Conservation (phyloP, 2,329 filamentous ascomycete species). For the Grosmannia clavigera region DNA sequence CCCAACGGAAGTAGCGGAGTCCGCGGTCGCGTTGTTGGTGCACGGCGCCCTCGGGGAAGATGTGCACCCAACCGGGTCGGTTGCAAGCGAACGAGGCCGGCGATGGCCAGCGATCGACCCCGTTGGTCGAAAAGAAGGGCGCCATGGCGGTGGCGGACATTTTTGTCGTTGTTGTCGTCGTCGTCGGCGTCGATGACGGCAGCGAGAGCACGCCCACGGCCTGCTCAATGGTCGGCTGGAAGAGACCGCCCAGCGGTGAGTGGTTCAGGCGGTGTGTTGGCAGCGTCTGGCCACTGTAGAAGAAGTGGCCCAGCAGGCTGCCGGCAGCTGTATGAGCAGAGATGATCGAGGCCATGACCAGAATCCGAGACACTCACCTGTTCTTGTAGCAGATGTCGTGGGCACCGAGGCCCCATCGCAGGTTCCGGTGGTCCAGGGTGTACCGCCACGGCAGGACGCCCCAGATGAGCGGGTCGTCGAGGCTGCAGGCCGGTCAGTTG, state of each 20-base stretch:
- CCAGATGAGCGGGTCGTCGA: conserved; percentile 94
- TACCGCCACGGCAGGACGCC: conserved; percentile 71
- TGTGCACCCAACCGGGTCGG: conserved; percentile 76
- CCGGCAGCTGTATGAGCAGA: not conserved
- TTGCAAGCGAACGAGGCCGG: conserved; percentile 61
- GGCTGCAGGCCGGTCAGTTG: conserved; percentile 32
- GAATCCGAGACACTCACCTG: conserved; percentile 37
- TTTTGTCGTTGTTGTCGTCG: conserved; percentile 3
- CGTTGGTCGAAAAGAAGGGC: conserved; percentile 57
- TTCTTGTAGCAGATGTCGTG: conserved; percentile 94
- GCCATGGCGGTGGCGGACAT: conserved; percentile 15
- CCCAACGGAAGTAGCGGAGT: conserved; percentile 98
- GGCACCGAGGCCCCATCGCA: conserved; percentile 81
- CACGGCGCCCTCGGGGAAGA: conserved; percentile 91
- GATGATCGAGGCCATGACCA: not conserved
- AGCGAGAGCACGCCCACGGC: conserved; percentile 60
- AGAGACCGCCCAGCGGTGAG: conserved; percentile 70
- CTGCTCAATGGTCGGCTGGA: conserved; percentile 79
- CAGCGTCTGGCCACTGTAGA: conserved; percentile 77
- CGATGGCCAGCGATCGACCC: conserved; percentile 51
- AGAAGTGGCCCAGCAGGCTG: conserved; percentile 64
- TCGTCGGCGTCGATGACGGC: not conserved
- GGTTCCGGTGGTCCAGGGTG: conserved; percentile 56
- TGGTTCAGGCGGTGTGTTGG: conserved; percentile 75
- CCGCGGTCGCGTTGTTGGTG: conserved; percentile 71